A percentile compares a stretch with the other conserved stretches of the same genome.
Conservation (phyloP, 257 asterid genomes). For the Solanum dulcamara region DNA sequence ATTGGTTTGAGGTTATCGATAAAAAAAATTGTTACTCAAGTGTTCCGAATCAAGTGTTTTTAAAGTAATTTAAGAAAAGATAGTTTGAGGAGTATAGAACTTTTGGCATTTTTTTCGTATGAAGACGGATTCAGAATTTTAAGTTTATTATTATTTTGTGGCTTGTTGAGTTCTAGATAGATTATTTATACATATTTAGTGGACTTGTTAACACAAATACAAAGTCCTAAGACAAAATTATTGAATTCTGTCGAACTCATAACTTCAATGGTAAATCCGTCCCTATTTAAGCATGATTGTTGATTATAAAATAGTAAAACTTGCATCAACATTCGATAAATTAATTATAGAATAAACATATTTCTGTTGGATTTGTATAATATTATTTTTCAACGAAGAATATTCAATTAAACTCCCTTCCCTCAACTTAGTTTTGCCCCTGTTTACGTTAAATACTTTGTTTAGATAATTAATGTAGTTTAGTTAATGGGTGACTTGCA, state of each 20-base stretch:
- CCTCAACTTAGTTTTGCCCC: neutral
- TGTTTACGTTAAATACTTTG: neutral
- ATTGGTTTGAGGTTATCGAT: neutral
- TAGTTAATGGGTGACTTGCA: neutral
- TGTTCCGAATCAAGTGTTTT: too few relatives aligned
- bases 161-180: neutral
- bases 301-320: too few relatives aligned
- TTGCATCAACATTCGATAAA: neutral
- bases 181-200: neutral
- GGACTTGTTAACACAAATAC: neutral
- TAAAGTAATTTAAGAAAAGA: neutral
- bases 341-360: neutral
- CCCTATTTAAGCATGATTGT: too few relatives aligned
- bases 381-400: neutral
- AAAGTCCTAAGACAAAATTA: neutral
- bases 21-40: neutral
- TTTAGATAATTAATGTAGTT: neutral
- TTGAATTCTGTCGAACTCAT: neutral
- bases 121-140: neutral
- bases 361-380: neutral
- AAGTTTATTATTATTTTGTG: neutral
- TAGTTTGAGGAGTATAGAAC: neutral
- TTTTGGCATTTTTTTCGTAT: neutral
- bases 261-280: neutral
- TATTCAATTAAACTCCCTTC: neutral